Base-by-base conservation (phyloP, 768 basidiomycete genomes). In the Termitomyces heimii region DNA sequence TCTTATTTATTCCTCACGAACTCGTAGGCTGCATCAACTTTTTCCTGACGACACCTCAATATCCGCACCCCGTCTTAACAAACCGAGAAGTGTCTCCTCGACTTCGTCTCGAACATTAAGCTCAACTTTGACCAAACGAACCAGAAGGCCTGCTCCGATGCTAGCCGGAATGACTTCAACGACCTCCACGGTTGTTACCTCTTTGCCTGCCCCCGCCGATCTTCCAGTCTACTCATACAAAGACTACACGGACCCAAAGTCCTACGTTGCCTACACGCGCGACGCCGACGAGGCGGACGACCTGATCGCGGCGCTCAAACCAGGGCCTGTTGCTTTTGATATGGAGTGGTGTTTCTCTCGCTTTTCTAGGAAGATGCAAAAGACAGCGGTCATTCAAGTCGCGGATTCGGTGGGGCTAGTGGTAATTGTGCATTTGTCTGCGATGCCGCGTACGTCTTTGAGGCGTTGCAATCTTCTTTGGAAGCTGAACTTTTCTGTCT, bases 301-400 rank as follows among this genome's bases (percentile, higher is more conserved):
- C 32, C 63, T 72, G 18, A 60, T 72, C 7, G 59, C 45, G 9
- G 54, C 63, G 22, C 62, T 73, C 3, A 60, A 59, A 42, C 48
- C 60, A 3, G 72, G 72, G 62, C 67, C 72, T n/a, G 31, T 73
- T 22, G 70, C 68, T 13, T 64, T 72, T 34, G 72, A 73, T 56
- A 63, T 71, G 45, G 72, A 73, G 56, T 73, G 72, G 72, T 65
- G 67, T 28, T 68, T 69, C 37, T 51, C 66, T 20, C 65, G 37
- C 0, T 26, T 16, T 22, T 12, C 26, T 5, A 14, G 26, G 9
- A 51, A 53, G 5, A 31, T 43, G 35, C 56, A 68, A 10, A 60
- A 63, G 43, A 63, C 63, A 29, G 71, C 73, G 1, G 66, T 73
- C 20, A 65, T 73, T 29, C 73, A 74, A 57, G 46, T 74, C 20